These are phyloP conservation scores for Botrytis fabae DNA, from an alignment of 2,329 filamentous ascomycete genomes.

Conservation along the genomic window DNA sequence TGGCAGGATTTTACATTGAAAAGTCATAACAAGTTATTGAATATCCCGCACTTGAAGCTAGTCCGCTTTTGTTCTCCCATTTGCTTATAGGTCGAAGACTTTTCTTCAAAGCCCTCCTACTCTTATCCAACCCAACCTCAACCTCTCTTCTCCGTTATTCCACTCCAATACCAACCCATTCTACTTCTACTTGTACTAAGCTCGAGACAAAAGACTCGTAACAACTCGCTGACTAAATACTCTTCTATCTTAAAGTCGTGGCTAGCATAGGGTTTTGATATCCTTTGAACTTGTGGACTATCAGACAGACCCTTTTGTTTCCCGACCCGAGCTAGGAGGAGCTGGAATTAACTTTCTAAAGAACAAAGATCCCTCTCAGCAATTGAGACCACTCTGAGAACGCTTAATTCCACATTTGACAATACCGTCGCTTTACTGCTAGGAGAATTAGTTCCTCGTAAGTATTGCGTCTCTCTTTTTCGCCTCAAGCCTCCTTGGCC, in stretches of 20 bases:
- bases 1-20: not conserved
- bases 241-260: conserved; percentile 1
- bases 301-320: not conserved
- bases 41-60: not conserved
- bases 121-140: conserved; percentile 6
- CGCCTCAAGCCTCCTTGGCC: not conserved
- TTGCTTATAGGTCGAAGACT: not conserved
- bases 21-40: not conserved
- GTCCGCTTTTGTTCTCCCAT: not conserved
- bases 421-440: not conserved
- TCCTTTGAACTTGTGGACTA: not conserved
- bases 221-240: not conserved
- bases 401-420: not conserved
- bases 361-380: not conserved
- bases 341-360: not conserved
- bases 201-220: not conserved
- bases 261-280: not conserved
- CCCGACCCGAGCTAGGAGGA: not conserved
- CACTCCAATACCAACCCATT: not conserved
- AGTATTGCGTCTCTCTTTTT: not conserved
- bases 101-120: not conserved
- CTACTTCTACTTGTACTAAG: not conserved
- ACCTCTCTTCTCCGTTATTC: not conserved
- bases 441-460: not conserved
- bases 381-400: not conserved